Evolutionary conservation across 495 filamentous ascomycete genomes (phyloP), one percentile per base, ranked within the genome.

Genomic region (Aspergillus homomorphus): DNA sequence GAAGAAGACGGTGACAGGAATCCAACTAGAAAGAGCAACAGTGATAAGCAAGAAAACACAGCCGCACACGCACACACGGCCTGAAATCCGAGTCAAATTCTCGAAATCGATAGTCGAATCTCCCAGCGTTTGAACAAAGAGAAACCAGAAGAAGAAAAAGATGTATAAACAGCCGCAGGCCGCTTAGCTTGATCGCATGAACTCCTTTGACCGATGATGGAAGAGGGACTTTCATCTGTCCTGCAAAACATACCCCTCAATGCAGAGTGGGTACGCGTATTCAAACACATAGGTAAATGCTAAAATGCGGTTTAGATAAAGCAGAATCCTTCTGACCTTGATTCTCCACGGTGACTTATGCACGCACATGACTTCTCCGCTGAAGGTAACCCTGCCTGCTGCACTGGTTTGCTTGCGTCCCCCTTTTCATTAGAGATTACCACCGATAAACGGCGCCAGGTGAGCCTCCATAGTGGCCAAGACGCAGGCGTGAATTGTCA

Each of bases 231-330:
- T 38, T 14, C 41, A 57, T 54, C 21, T 50, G 41, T 52, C 50
- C 56, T 51, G 55, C 56, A 54, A 22, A 38, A 49, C 57, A 55
- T 54, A 42, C 53, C 38, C 51, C 24, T 38, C 33, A 14, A 38
- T 14, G 12, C 8, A 38, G 33, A 38, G 33, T 2, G 33, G 41
- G 63, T 16, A 23, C 48, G 51, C 57, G 53, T 54, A 60, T 56
- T 28, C 58, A 60, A 60, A 60, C 63, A 60, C 57, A 56, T 65
- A 12, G 33, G 10, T 14, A 62, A 45, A 62, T 57, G 59, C 56
- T 65, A 54, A 57, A 59, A 61, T 59, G 59, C 50, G 51, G 49
- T 51, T 44, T 59, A 64, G 57, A 65, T 64, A 52, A 45, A 38
- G 33, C 33, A 38, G 33, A 14, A 38, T 38, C 8, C 33, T 38